Evolutionary conservation across 2,329 filamentous ascomycete genomes (phyloP).

Genomic region (Apiospora sp.): DNA sequence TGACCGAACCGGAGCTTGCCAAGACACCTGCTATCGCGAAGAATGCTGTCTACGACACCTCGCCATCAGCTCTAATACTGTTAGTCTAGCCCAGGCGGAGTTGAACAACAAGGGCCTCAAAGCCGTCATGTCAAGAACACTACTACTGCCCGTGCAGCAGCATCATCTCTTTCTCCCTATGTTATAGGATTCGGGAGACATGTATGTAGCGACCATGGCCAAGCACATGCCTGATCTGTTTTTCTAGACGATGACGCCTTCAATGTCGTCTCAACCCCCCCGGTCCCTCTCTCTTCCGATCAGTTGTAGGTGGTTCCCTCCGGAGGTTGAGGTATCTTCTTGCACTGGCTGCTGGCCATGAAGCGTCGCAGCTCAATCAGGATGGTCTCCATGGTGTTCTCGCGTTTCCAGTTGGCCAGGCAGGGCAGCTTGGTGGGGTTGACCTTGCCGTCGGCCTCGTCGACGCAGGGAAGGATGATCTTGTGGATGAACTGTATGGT

Average conservation of each 20-base stretch:
- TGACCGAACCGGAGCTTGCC: background rate
- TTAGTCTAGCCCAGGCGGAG: background rate
- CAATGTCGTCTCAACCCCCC: background rate
- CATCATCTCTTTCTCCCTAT: too few species aligned
- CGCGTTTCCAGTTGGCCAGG: conserved; percentile 87
- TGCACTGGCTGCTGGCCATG: conserved; percentile 91
- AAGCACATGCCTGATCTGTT: too few species aligned
- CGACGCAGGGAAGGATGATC: conserved; percentile 96
- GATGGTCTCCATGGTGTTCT: conserved; percentile 95
- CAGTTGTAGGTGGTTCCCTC: conserved; percentile 55
- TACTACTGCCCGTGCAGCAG: background rate
- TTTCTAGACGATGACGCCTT: background rate
- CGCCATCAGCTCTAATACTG: background rate
- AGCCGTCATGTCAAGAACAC: background rate
- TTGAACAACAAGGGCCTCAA: background rate
- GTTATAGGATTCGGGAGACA: background rate
- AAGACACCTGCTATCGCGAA: background rate
- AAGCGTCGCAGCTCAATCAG: conserved; percentile 88
- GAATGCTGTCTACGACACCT: background rate
- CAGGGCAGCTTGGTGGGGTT: conserved; percentile 86
- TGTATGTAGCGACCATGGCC: background rate
- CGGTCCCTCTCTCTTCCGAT: background rate
- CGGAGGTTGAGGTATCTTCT: conserved; percentile 93
- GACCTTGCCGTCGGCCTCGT: conserved; percentile 80
- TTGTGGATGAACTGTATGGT: conserved; percentile 91